Base-by-base conservation (phyloP, 2,329 filamentous ascomycete species). In the Apiospora aurea region DNA sequence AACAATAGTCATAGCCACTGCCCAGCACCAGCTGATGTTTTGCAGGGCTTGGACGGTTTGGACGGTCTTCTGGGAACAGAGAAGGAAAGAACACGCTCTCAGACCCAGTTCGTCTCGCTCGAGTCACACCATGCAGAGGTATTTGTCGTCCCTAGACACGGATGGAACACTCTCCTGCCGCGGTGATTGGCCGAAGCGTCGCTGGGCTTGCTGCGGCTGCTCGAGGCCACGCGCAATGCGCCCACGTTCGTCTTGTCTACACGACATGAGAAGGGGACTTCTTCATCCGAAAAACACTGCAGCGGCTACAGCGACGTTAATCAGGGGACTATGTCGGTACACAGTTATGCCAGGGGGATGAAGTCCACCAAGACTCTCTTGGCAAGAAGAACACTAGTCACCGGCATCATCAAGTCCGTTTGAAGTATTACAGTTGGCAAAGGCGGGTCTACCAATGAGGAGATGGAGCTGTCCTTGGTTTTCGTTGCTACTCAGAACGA, bases 61-160 rank as follows among this genome's bases (percentile, higher is more conserved):
- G 34, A 41, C 18, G 29, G 34, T n/a, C 41, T 5, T 13, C 34
- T 64, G 8, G 18, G 3, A 4, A 21, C 29, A 21, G 41, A 10
- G 38, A 34, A 64, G 14, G 34, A 21, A 64, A n/a, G 57, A 64
- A n/a, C 18, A 41, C 2, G 57, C 57, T 64, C 57, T 64, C 57
- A 41, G 57, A 64, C 57, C 57, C n/a, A 38, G 57, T 64, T 64
- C 57, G 57, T 64, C 57, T 64, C 57, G 57, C 57, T 41, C 34
- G 10, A 64, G 57, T 64, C 57, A 41, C 57, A 64, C 57, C 57
- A 64, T 64, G 10, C 57, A 21, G 41, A 7, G 57, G 34, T 64
- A 64, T 64, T 64, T 64, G 57, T 64, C 57, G 57, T 64, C 57
- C 57, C 57, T 64, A 13, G 34, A 41, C 57, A 64, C 34, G 57